phyloP scores from a whole-genome alignment of 129 eudicot genomes.

The Lactuca saligna region DNA sequence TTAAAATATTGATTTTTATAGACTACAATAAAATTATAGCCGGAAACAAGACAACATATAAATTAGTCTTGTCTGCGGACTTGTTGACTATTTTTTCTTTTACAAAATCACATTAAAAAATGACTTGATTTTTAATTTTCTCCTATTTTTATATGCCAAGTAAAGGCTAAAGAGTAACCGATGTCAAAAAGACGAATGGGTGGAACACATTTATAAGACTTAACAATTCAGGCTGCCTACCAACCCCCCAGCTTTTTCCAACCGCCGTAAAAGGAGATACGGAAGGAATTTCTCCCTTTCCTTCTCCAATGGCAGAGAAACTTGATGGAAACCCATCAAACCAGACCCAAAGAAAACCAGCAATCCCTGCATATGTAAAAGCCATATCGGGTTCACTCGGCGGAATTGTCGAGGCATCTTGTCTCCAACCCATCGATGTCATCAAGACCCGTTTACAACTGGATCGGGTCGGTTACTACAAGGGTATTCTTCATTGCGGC shows the following conservation, averaged over 20 bases:
- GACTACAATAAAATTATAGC: too few species aligned
- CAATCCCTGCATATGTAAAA: constrained; percentile 77
- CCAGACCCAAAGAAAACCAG: constrained; percentile 12
- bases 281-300: neutral
- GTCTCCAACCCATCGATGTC: constrained; percentile 89
- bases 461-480: constrained; percentile 68
- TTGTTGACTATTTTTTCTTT: too few species aligned
- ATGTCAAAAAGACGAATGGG: too few species aligned
- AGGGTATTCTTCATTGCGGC: constrained; percentile 87
- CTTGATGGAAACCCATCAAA: neutral
- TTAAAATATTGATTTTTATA: too few species aligned
- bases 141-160: too few species aligned
- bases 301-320: neutral
- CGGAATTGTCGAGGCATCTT: constrained; percentile 74
- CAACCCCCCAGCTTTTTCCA: neutral
- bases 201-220: neutral
- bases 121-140: too few species aligned
- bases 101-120: too few species aligned
- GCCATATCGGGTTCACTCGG: constrained; percentile 85
- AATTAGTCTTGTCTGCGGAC: too few species aligned
- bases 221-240: neutral
- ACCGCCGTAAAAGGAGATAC: neutral
- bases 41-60: too few species aligned
- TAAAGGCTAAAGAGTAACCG: too few species aligned
- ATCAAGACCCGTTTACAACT: constrained; percentile 91